Percentiles rank a stretch among this genome's conserved stretches.
These are phyloP conservation scores for Gossypium bickii DNA, from an alignment of 345 rosid species.

Conservation along the genomic window DNA sequence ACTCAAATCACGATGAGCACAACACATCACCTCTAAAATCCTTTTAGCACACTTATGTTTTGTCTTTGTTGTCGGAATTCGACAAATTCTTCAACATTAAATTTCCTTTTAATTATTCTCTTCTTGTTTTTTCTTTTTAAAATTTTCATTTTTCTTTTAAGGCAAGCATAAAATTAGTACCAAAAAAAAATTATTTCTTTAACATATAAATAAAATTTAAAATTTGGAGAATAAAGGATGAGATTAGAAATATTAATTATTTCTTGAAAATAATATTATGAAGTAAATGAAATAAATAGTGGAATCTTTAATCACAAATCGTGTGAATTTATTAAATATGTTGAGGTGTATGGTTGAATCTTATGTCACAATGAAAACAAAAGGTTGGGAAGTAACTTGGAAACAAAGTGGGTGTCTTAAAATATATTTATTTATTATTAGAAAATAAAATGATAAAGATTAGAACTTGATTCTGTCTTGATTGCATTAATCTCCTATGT, in stretches of 20 bases:
- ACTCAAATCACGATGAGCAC: neutral
- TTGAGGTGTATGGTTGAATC: neutral
- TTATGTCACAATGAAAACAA: constrained; percentile 10
- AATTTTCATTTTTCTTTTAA: neutral
- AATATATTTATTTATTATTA: neutral
- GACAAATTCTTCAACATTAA: constrained; percentile 2
- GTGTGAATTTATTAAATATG: neutral
- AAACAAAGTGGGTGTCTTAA: constrained; percentile 3
- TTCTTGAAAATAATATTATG: neutral
- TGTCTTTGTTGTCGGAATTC: neutral
- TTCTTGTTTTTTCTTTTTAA: neutral
- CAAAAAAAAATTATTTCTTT: neutral
- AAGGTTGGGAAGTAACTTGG: neutral
- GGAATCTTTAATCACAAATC: neutral
- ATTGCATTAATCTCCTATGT: constrained; percentile 9
- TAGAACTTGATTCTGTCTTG: constrained; percentile 23
- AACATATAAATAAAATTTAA: too few species aligned
- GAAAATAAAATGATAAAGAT: neutral
- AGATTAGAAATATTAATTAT: too few species aligned
- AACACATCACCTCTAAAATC: neutral
- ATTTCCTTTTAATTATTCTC: constrained; percentile 3
- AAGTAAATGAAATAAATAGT: neutral
- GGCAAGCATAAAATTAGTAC: neutral
- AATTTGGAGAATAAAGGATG: too few species aligned
- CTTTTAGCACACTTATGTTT: neutral